Conservation (phyloP, 768 basidiomycete species). For the Epithele typhae region DNA sequence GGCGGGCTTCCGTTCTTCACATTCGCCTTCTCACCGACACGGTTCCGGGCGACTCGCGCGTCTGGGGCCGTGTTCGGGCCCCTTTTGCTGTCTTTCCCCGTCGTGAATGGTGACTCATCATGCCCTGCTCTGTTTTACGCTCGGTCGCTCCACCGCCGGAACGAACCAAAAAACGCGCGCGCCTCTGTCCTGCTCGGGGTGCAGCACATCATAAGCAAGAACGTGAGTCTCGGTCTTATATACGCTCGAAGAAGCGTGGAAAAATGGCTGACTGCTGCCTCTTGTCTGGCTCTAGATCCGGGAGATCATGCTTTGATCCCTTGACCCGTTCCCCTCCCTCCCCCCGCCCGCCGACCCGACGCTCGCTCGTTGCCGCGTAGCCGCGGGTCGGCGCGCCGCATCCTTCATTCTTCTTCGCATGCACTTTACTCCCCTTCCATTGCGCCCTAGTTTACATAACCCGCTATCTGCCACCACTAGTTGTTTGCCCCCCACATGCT, state of each 20-base stretch:
- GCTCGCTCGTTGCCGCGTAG: too few relatives aligned
- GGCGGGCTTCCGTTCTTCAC: neutral
- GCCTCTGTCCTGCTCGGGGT: neutral
- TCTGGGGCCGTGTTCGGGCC: neutral
- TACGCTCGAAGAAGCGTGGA: constrained; percentile 3
- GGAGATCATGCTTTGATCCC: constrained; percentile 42
- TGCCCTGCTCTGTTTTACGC: constrained; percentile 8
- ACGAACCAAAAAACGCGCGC: neutral
- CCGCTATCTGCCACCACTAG: neutral
- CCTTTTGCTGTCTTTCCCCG: neutral
- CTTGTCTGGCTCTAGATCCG: constrained; percentile 37
- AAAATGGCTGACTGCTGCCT: too few relatives aligned
- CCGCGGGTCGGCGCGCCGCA: too few relatives aligned
- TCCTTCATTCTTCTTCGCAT: too few relatives aligned
- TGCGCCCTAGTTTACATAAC: too few relatives aligned
- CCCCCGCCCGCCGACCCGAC: too few relatives aligned
- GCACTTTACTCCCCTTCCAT: too few relatives aligned
- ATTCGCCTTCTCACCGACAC: neutral
- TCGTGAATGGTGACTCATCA: constrained; percentile 7
- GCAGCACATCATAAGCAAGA: constrained; percentile 67
- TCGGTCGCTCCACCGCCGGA: too few relatives aligned
- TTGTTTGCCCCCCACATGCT: neutral
- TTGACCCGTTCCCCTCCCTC: too few relatives aligned
- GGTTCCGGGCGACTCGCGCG: neutral
- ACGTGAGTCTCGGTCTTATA: constrained; percentile 44